A percentile compares a stretch with the other conserved stretches of the same genome.
These are phyloP conservation scores for Lachancea lanzarotensis DNA, from an alignment of 805 yeast genomes.

Conservation along the genomic window DNA sequence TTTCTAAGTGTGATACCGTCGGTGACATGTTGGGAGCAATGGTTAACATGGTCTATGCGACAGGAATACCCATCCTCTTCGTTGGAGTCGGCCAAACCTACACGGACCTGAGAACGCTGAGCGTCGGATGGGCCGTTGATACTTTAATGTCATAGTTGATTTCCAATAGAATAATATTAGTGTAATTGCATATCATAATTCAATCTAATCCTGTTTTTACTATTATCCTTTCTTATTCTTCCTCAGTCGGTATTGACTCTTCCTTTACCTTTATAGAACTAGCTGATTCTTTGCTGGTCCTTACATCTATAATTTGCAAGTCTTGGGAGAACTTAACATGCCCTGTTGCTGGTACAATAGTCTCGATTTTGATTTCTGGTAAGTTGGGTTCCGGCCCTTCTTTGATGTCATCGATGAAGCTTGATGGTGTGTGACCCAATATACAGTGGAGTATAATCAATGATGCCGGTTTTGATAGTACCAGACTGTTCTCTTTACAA, in stretches of 20 bases:
- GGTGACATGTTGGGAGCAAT: slow-evolving; percentile 94
- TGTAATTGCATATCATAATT: not conserved
- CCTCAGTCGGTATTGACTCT: not conserved
- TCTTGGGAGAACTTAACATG: slow-evolving; percentile 58
- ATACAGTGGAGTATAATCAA: slow-evolving; percentile 57
- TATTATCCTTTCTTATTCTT: no score
- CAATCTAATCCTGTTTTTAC: not conserved
- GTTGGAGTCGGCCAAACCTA: slow-evolving; percentile 97
- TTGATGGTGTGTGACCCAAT: slow-evolving; percentile 42
- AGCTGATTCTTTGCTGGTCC: slow-evolving; percentile 1
- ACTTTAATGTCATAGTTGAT: slow-evolving; percentile 55
- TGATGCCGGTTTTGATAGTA: slow-evolving; percentile 84
- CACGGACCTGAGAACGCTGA: slow-evolving; percentile 83
- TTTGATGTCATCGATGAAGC: slow-evolving; percentile 34
- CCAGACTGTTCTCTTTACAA: slow-evolving; percentile 77
- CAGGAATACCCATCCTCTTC: slow-evolving; percentile 89
- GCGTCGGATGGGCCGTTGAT: slow-evolving; percentile 89
- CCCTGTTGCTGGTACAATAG: slow-evolving; percentile 49
- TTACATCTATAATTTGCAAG: slow-evolving; percentile 46
- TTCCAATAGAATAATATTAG: not conserved
- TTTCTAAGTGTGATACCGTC: slow-evolving; percentile 94
- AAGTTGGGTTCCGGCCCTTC: slow-evolving; percentile 73
- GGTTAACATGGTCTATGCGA: slow-evolving; percentile 96
- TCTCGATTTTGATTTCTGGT: slow-evolving; percentile 64
- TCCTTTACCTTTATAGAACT: slow-evolving; percentile 1